Conservation (phyloP, 768 basidiomycete species). For the Strobilomyces dryophilus region DNA sequence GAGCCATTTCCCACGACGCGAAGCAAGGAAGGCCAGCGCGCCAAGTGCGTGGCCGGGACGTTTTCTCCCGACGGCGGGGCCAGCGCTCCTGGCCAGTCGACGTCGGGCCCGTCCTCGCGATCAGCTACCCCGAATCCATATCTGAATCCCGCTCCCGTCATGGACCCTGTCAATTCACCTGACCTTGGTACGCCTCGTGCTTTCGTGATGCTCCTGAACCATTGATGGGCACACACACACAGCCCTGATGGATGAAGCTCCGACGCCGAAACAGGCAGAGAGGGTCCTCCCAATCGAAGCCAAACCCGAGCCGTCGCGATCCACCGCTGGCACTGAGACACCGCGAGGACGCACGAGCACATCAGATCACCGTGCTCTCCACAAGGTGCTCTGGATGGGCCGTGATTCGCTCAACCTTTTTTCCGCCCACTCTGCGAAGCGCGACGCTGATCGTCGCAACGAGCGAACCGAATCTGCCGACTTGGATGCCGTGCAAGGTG, state of each 20-base stretch:
- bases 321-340: neutral
- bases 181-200: constrained; percentile 15
- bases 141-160: constrained; percentile 34
- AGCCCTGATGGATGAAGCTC: constrained; percentile 11
- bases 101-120: constrained; percentile 14
- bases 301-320: neutral
- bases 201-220: neutral
- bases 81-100: neutral
- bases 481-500: constrained; percentile 25
- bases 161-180: constrained; percentile 6
- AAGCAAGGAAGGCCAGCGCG: constrained; percentile 15
- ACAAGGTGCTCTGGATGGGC: constrained; percentile 32
- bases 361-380: constrained; percentile 24
- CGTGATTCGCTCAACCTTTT: constrained; percentile 30
- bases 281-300: neutral
- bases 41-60: constrained; percentile 3
- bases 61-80: neutral
- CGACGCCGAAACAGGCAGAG: constrained; percentile 10
- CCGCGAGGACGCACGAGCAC: neutral
- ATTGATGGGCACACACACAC: neutral
- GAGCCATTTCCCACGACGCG: constrained; percentile 12
- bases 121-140: constrained; percentile 30
- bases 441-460: constrained; percentile 13
- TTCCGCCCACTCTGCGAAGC: constrained; percentile 10
- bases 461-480: constrained; percentile 14